Conservation (phyloP, 148 eudicot genomes). For the Rhododendron ferrugineum region DNA sequence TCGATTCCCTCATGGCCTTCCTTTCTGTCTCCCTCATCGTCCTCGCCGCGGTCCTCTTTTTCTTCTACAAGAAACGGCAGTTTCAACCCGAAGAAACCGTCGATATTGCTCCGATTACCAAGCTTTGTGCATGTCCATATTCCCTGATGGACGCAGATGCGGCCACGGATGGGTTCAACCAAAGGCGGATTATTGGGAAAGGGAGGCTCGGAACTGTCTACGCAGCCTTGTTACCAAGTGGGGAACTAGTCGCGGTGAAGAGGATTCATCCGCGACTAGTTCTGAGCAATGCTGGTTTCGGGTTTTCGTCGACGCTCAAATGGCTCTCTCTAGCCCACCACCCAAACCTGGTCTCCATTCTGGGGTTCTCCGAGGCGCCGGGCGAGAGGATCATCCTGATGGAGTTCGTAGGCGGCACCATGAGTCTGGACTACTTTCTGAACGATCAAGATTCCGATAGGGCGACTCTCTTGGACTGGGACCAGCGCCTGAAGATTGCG, state of each 20-base stretch:
- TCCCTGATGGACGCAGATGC: slow-evolving; percentile 52
- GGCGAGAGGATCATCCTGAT: slow-evolving; percentile 72
- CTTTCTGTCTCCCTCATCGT: slow-evolving; percentile 32
- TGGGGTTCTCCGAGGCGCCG: slow-evolving; percentile 80
- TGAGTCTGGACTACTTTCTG: slow-evolving; percentile 64
- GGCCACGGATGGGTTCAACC: slow-evolving; percentile 73
- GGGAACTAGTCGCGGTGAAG: slow-evolving; percentile 54
- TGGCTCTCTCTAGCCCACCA: slow-evolving; percentile 63
- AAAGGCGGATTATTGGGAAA: slow-evolving; percentile 51
- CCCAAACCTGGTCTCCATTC: slow-evolving; percentile 57
- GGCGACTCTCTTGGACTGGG: slow-evolving; percentile 53
- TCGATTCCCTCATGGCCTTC: slow-evolving; percentile 29
- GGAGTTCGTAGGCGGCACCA: slow-evolving; percentile 49
- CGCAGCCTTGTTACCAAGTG: slow-evolving; percentile 41
- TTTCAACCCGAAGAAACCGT: slow-evolving; percentile 10
- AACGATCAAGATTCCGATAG: slow-evolving; percentile 43
- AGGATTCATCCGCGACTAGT: slow-evolving; percentile 70
- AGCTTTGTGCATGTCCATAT: slow-evolving; percentile 21
- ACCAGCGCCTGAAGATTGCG: slow-evolving; percentile 47
- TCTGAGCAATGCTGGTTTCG: slow-evolving; percentile 47
- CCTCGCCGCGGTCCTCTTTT: slow-evolving; percentile 24
- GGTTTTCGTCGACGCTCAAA: slow-evolving; percentile 53
- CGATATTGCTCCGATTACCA: slow-evolving; percentile 6
- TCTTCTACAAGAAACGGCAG: slow-evolving; percentile 38
- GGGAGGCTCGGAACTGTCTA: slow-evolving; percentile 83